Percentiles rank a stretch among this genome's conserved stretches.
phyloP scores from a whole-genome alignment of 2,329 filamentous ascomycete species.

The Ceratocystis harringtonii region DNA sequence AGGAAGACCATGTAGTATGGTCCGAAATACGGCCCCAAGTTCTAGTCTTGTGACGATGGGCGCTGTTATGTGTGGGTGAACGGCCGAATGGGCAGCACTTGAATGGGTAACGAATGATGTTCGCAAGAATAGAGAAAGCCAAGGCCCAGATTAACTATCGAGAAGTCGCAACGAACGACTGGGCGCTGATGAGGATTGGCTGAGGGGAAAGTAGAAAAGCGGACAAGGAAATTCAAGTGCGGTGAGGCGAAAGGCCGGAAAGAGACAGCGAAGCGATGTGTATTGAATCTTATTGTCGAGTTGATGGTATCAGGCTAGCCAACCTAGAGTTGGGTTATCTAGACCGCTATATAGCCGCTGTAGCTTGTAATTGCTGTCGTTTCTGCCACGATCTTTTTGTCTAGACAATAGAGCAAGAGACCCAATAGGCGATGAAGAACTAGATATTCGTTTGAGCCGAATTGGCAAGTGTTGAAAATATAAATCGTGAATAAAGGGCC shows the following conservation, averaged over 20 bases:
- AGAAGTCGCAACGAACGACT: not conserved
- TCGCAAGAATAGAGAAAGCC: not conserved
- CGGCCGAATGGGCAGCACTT: not conserved
- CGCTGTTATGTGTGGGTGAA: not conserved
- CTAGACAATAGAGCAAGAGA: too few relatives aligned
- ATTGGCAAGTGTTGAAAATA: too few relatives aligned
- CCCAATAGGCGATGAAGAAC: too few relatives aligned
- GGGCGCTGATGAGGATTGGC: not conserved
- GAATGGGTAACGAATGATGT: not conserved
- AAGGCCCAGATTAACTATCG: not conserved
- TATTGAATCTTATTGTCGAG: not conserved
- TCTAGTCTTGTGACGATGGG: not conserved
- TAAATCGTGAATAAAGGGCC: too few relatives aligned
- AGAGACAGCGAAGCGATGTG: not conserved
- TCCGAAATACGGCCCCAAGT: not conserved
- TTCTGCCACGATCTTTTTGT: too few relatives aligned
- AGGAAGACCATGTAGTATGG: not conserved
- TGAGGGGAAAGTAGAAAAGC: not conserved
- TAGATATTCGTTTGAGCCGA: too few relatives aligned
- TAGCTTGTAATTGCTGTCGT: too few relatives aligned
- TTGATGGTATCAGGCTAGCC: not conserved
- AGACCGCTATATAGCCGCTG: too few relatives aligned
- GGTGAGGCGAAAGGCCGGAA: not conserved
- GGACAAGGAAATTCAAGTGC: not conserved
- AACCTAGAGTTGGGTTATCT: not conserved